phyloP scores from a whole-genome alignment of 257 asterid species.

The Fraxinus americana region DNA sequence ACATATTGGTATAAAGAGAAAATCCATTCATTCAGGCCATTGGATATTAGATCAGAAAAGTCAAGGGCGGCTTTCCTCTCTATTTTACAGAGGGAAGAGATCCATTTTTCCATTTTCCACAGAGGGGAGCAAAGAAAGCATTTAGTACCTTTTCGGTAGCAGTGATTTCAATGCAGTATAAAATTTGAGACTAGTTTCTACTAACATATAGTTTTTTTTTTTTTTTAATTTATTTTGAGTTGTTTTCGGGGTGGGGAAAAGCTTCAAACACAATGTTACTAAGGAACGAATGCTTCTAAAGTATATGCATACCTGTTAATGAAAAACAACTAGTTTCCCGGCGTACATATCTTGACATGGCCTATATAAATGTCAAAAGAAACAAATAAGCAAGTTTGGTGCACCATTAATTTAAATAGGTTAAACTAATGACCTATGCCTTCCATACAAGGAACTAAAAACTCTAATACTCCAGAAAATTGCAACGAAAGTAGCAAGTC shows the following conservation, averaged over 20 bases:
- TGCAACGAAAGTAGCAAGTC: background rate
- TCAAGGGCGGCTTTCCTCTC: background rate
- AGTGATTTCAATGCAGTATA: background rate
- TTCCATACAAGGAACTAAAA: constrained; percentile 7
- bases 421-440: background rate
- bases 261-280: constrained; percentile 9
- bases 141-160: background rate
- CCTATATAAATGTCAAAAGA: constrained; percentile 43
- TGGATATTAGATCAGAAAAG: background rate
- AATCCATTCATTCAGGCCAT: background rate
- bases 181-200: background rate
- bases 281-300: constrained; percentile 13
- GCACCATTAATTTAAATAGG: constrained; percentile 7
- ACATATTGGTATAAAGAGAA: background rate
- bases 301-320: constrained; percentile 60
- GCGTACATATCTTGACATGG: constrained; percentile 78
- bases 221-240: no score
- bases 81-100: background rate
- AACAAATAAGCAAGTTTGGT: constrained; percentile 21
- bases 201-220: background rate
- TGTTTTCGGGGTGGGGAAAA: background rate
- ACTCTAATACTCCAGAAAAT: background rate
- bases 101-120: background rate
- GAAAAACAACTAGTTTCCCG: constrained; percentile 73
- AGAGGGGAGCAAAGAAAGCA: background rate